Percentiles rank a stretch among this genome's conserved stretches.
phyloP scores from a whole-genome alignment of 305 asterid species.

The Fraxinus greggii region DNA sequence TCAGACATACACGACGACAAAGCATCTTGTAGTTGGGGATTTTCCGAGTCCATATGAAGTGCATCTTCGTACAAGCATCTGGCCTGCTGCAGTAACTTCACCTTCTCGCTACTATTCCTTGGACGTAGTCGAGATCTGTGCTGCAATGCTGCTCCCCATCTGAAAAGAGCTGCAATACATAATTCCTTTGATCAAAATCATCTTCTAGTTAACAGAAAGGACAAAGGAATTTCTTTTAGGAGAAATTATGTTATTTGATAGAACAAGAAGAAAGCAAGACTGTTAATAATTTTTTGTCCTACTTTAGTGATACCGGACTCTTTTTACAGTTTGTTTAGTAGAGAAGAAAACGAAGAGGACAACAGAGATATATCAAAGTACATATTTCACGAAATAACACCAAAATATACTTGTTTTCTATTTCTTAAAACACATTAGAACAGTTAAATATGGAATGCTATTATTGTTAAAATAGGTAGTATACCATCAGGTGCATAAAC shows the following conservation, averaged over 20 bases:
- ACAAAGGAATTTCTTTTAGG: background rate
- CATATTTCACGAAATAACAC: background rate
- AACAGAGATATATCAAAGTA: background rate
- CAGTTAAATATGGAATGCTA: slow-evolving; percentile 9
- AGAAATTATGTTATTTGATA: background rate
- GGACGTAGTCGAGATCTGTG: slow-evolving; percentile 79
- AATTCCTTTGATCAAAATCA: background rate
- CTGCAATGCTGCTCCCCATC: slow-evolving; percentile 87
- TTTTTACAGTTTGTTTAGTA: background rate
- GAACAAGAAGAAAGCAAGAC: background rate
- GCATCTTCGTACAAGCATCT: slow-evolving; percentile 79
- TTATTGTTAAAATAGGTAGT: slow-evolving; percentile 17
- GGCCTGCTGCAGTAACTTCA: slow-evolving; percentile 81
- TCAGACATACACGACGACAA: slow-evolving; percentile 70
- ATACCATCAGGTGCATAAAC: slow-evolving; percentile 76
- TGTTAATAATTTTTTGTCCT: background rate
- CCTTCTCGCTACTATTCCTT: slow-evolving; percentile 66
- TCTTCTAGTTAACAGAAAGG: background rate
- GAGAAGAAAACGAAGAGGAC: background rate
- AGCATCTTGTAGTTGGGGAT: slow-evolving; percentile 56
- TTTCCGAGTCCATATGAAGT: slow-evolving; percentile 67
- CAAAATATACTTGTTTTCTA: background rate
- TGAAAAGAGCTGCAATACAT: slow-evolving; percentile 72
- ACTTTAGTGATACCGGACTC: background rate
- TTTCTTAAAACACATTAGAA: background rate